Conservation (phyloP, 2,329 filamentous ascomycete species). For the Ophiocordyceps unilateralis region DNA sequence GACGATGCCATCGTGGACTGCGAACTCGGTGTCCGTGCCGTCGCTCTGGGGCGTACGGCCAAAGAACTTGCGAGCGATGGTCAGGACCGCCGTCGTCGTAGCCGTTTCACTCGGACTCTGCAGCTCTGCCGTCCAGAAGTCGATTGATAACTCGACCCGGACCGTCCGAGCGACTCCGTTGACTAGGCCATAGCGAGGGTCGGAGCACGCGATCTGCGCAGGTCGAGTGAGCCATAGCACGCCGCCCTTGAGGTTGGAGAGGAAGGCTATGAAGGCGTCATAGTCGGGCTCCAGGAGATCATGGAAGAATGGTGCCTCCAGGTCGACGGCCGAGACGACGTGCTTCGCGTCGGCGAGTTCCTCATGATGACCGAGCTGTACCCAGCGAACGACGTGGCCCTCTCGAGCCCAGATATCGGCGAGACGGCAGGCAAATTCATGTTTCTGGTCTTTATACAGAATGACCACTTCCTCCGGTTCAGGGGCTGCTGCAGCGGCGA, state of each 20-base stretch:
- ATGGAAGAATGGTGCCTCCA: conserved; percentile 5
- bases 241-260: conserved; percentile 2
- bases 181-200: conserved; percentile 2
- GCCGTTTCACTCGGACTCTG: neutral
- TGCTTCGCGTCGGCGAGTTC: neutral
- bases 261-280: conserved; percentile 4
- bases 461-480: neutral
- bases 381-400: conserved; percentile 1
- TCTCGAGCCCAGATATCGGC: neutral
- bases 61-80: neutral
- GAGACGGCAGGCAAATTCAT: neutral
- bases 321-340: conserved; percentile 5
- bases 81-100: neutral
- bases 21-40: neutral
- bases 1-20: neutral
- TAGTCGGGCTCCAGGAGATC: conserved; percentile 3
- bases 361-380: neutral
- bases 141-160: conserved; percentile 1
- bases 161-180: conserved; percentile 2
- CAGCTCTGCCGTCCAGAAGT: conserved; percentile 4
- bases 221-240: conserved; percentile 3
- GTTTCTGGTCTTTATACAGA: neutral
- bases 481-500: neutral
- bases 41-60: neutral
- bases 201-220: conserved; percentile 1